These are phyloP conservation scores for Gaultheria prostrata DNA, from an alignment of 148 eudicot species.

Conservation along the genomic window DNA sequence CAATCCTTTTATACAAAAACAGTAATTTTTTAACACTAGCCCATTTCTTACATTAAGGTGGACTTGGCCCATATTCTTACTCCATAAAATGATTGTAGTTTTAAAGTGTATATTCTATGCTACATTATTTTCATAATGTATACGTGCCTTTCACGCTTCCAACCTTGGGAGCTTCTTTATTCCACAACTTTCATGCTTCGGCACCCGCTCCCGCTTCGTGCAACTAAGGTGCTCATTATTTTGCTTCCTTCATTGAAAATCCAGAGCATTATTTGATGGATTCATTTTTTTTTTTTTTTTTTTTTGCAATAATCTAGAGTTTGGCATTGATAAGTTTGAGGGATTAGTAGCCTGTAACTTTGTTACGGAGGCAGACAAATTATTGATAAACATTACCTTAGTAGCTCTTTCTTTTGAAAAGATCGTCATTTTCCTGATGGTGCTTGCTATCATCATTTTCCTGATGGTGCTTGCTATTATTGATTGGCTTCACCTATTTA, in stretches of 20 bases:
- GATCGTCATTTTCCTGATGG: not conserved
- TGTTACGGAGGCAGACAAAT: not conserved
- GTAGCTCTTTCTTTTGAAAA: not conserved
- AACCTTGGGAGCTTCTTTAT: no score
- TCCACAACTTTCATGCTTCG: no score
- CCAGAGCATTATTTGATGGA: not conserved
- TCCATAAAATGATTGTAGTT: no score
- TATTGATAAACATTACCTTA: not conserved
- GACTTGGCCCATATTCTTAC: no score
- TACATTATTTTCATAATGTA: no score
- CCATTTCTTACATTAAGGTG: no score
- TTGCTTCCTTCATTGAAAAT: not conserved
- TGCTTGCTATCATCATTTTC: not conserved
- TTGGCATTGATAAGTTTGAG: not conserved
- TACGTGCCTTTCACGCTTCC: no score
- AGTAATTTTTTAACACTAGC: no score
- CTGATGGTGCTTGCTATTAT: not conserved
- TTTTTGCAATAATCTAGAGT: no score
- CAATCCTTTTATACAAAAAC: no score
- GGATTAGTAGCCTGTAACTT: not conserved
- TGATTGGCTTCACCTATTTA: not conserved
- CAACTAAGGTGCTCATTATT: not conserved
- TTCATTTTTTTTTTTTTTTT: not conserved
- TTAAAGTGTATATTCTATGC: no score
- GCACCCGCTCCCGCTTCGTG: no score